Conservation (phyloP, 2,329 filamentous ascomycete species). For the Beauveria caledonica region DNA sequence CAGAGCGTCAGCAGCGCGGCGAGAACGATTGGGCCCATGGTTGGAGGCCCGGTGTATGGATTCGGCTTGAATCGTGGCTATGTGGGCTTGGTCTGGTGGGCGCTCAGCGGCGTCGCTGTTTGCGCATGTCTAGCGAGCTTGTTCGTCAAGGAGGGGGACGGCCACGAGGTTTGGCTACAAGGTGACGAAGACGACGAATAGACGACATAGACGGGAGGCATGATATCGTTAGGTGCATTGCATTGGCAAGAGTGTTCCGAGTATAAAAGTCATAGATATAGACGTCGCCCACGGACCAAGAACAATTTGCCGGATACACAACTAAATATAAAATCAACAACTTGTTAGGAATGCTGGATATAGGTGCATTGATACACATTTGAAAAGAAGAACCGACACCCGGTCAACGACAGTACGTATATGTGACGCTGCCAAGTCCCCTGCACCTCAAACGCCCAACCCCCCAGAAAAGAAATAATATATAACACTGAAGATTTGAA, state of each 20-base stretch:
- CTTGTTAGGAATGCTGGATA: background rate
- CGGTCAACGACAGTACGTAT: background rate
- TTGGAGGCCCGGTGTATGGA: slow-evolving; percentile 55
- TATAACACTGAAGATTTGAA: background rate
- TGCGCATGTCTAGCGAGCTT: slow-evolving; percentile 42
- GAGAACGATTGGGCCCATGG: slow-evolving; percentile 50
- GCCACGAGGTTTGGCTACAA: slow-evolving; percentile 57
- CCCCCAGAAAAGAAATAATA: background rate
- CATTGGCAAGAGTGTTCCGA: background rate
- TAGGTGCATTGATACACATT: background rate
- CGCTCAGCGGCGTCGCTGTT: slow-evolving; percentile 40
- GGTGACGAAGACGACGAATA: slow-evolving; percentile 43
- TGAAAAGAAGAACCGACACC: background rate
- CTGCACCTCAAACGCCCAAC: slow-evolving; percentile 1
- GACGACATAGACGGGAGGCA: background rate
- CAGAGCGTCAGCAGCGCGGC: slow-evolving; percentile 52
- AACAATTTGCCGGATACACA: background rate
- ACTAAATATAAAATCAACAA: background rate
- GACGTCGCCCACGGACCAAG: background rate
- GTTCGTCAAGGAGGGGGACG: slow-evolving; percentile 52
- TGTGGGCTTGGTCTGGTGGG: slow-evolving; percentile 53
- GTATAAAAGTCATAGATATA: background rate
- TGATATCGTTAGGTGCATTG: background rate
- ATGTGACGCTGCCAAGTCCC: background rate
- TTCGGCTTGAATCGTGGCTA: slow-evolving; percentile 47